These are phyloP conservation scores for Paraphaeosphaeria minitans DNA, from an alignment of 2,329 filamentous ascomycete genomes.

Conservation along the genomic window DNA sequence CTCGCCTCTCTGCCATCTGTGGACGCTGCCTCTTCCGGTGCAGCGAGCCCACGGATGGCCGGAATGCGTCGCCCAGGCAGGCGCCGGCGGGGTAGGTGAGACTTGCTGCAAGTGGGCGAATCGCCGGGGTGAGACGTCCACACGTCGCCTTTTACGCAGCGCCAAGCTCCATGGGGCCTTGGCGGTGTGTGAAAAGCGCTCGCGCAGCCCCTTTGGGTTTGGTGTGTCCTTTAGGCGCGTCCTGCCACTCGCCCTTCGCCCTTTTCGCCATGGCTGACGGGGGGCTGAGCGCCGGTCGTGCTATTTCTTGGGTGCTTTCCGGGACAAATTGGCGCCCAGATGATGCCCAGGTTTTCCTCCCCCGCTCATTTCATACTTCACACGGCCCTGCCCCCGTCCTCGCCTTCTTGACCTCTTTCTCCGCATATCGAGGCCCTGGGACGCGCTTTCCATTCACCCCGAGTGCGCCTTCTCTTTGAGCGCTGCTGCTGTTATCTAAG, in stretches of 20 bases:
- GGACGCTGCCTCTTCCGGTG: neutral
- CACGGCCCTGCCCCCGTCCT: slow-evolving; percentile 10
- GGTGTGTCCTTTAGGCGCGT: neutral
- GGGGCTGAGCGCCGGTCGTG: slow-evolving; percentile 7
- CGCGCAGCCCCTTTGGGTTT: neutral
- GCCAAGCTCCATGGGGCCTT: neutral
- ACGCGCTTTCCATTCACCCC: neutral
- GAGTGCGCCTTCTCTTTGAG: neutral
- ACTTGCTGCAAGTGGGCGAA: neutral
- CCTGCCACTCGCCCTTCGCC: neutral
- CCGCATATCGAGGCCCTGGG: slow-evolving; percentile 3
- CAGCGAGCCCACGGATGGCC: neutral
- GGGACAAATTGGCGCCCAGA: slow-evolving; percentile 8
- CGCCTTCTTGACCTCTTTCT: slow-evolving; percentile 8
- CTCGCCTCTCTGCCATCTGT: no score
- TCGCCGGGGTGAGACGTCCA: neutral
- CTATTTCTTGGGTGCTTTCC: slow-evolving; percentile 11
- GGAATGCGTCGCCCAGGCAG: neutral
- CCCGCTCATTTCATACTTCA: slow-evolving; percentile 9
- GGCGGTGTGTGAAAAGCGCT: neutral
- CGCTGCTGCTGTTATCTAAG: slow-evolving; percentile 6
- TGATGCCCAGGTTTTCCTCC: slow-evolving; percentile 12
- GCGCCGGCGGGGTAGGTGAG: neutral
- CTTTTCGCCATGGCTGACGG: neutral
- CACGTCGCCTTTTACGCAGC: neutral